These are phyloP conservation scores for Trypanosoma platydactyli DNA, from an alignment of 208 protist species.

Conservation along the genomic window DNA sequence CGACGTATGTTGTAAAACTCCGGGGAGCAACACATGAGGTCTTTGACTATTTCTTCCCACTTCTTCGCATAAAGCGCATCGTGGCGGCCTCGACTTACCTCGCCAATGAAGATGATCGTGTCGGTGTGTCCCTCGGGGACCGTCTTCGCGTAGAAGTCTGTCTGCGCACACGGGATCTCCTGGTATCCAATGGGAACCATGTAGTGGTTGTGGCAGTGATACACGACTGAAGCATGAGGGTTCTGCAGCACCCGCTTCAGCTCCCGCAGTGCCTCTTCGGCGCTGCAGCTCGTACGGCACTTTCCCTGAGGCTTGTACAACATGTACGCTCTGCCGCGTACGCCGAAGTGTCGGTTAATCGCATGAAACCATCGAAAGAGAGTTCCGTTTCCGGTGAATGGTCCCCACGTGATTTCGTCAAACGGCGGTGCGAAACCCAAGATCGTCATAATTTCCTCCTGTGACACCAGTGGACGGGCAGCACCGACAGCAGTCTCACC, in stretches of 20 bases:
- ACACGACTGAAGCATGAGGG: conserved; percentile 83
- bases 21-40: conserved; percentile 74
- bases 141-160: conserved; percentile 59
- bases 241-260: conserved; percentile 71
- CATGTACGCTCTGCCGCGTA: conserved; percentile 60
- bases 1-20: conserved; percentile 90
- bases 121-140: conserved; percentile 49
- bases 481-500: conserved; percentile 52
- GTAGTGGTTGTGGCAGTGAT: conserved; percentile 95
- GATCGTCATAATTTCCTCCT: conserved; percentile 89
- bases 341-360: conserved; percentile 76
- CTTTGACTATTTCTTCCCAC: conserved; percentile 83
- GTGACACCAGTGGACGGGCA: conserved; percentile 55
- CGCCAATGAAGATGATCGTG: conserved; percentile 89
- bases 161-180: conserved; percentile 72
- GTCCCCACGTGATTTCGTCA: conserved; percentile 86
- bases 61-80: conserved; percentile 83
- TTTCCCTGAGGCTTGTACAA: conserved; percentile 84
- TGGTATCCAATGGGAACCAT: conserved; percentile 92
- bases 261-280: conserved; percentile 44
- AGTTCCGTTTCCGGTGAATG: conserved; percentile 91
- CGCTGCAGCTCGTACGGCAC: conserved; percentile 57
- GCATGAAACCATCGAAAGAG: conserved; percentile 91
- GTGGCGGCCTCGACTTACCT: conserved; percentile 85
- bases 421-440: conserved; percentile 90